Percentiles rank a stretch among this genome's conserved stretches.
Evolutionary conservation across 768 basidiomycete genomes (phyloP).

Genomic region (Leccinum broughii): DNA sequence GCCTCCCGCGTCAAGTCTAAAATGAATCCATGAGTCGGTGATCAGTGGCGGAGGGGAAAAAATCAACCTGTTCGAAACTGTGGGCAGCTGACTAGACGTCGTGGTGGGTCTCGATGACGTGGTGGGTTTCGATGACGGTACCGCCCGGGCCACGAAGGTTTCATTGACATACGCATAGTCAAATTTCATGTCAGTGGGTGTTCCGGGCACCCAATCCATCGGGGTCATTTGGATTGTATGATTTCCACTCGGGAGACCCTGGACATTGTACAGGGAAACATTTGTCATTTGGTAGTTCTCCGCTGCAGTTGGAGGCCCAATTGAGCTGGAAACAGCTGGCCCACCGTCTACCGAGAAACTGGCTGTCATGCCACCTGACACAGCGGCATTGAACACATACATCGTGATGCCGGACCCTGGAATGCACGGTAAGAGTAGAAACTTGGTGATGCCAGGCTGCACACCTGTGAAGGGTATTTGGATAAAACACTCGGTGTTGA

Average conservation of each 20-base stretch:
- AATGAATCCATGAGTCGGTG: conserved; percentile 7
- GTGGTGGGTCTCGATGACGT: too few species aligned
- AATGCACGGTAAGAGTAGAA: too few species aligned
- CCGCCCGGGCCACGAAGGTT: conserved; percentile 12
- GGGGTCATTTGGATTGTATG: conserved; percentile 26
- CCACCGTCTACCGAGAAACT: conserved; percentile 22
- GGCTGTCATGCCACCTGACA: background rate
- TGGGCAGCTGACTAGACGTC: too few species aligned
- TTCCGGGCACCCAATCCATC: conserved; percentile 19
- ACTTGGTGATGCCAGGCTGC: background rate
- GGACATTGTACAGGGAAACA: conserved; percentile 18
- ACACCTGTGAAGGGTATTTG: conserved; percentile 24
- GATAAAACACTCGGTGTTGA: conserved; percentile 15
- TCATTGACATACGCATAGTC: conserved; percentile 30
- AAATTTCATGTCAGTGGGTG: conserved; percentile 24
- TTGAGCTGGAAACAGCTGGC: conserved; percentile 5
- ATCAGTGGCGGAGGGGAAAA: background rate
- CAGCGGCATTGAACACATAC: too few species aligned
- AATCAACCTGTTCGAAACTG: conserved; percentile 11
- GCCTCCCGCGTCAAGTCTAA: conserved; percentile 14
- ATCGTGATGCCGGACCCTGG: too few species aligned
- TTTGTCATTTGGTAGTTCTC: conserved; percentile 22
- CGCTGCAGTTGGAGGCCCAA: background rate
- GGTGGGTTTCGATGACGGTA: too few species aligned
- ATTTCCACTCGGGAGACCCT: conserved; percentile 15